phyloP scores from a whole-genome alignment of 1,139 yeast genomes.

The Nematodospora anomalae region DNA sequence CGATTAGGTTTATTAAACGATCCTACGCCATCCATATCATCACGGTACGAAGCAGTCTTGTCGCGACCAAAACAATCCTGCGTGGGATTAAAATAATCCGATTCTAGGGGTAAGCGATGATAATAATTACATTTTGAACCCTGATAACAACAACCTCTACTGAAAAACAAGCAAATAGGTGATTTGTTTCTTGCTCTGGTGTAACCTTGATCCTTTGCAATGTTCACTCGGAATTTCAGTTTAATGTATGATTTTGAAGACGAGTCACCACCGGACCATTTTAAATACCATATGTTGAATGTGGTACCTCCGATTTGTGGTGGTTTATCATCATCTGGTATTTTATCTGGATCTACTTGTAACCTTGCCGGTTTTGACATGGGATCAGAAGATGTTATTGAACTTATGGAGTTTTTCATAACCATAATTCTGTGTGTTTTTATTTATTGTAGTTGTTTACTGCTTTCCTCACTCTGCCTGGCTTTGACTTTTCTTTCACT shows the following conservation, averaged over 20 bases:
- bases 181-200: conserved; percentile 60
- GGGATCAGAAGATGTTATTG: conserved; percentile 12
- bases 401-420: conserved; percentile 6
- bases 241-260: conserved; percentile 31
- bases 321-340: conserved; percentile 65
- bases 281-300: conserved; percentile 85
- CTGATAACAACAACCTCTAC: conserved; percentile 81
- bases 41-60: conserved; percentile 76
- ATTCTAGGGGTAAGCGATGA: conserved; percentile 67
- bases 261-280: conserved; percentile 77
- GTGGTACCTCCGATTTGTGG: conserved; percentile 72
- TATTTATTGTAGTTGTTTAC: too few species aligned
- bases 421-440: conserved; percentile 4
- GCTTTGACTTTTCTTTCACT: too few species aligned
- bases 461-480: too few species aligned
- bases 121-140: conserved; percentile 75
- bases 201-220: conserved; percentile 67
- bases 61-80: conserved; percentile 94
- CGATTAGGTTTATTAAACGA: conserved; percentile 68
- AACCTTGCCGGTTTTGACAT: conserved; percentile 49
- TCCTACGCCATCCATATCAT: conserved; percentile 95
- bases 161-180: conserved; percentile 78
- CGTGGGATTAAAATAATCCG: conserved; percentile 53
- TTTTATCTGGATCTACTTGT: conserved; percentile 68
- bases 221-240: conserved; percentile 54